Evolutionary conservation across 2,329 filamentous ascomycete genomes (phyloP).

Genomic region (Monilinia laxa): DNA sequence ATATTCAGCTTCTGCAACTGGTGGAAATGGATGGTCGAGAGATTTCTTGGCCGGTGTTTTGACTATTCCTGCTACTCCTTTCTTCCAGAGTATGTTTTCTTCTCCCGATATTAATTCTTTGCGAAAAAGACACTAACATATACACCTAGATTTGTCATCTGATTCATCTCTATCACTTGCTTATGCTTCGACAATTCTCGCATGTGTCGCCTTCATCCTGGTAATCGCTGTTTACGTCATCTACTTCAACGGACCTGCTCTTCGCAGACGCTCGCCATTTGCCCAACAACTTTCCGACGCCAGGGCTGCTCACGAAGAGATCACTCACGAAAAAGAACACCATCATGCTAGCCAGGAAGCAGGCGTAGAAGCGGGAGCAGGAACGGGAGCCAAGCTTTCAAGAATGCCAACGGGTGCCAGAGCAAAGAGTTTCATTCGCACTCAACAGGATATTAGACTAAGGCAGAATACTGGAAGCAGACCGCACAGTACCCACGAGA

Average conservation of each 20-base stretch:
- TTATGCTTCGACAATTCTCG: conserved; percentile 62
- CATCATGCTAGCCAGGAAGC: too few relatives aligned
- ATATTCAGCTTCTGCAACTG: conserved; percentile 72
- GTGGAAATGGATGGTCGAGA: conserved; percentile 71
- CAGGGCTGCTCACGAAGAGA: not conserved
- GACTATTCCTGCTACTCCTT: conserved; percentile 65
- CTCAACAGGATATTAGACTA: conserved; percentile 34
- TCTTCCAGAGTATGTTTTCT: conserved; percentile 50
- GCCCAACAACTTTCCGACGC: conserved; percentile 58
- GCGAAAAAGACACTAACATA: not conserved
- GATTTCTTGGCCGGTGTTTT: conserved; percentile 73
- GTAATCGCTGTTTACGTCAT: conserved; percentile 65
- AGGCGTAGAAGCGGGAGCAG: not conserved
- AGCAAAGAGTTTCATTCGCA: conserved; percentile 29
- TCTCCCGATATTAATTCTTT: not conserved
- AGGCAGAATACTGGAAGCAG: conserved; percentile 30
- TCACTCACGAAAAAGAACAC: not conserved
- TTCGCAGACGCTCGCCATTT: conserved; percentile 62
- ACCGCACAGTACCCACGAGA: conserved; percentile 17
- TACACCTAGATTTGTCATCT: conserved; percentile 46
- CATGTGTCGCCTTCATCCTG: conserved; percentile 59
- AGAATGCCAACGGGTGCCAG: conserved; percentile 28
- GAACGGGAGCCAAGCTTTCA: conserved; percentile 14
- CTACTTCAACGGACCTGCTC: conserved; percentile 61
- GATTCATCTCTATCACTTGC: conserved; percentile 50